phyloP scores from a whole-genome alignment of 2,329 filamentous ascomycete species.

The Neonectria coccinea region DNA sequence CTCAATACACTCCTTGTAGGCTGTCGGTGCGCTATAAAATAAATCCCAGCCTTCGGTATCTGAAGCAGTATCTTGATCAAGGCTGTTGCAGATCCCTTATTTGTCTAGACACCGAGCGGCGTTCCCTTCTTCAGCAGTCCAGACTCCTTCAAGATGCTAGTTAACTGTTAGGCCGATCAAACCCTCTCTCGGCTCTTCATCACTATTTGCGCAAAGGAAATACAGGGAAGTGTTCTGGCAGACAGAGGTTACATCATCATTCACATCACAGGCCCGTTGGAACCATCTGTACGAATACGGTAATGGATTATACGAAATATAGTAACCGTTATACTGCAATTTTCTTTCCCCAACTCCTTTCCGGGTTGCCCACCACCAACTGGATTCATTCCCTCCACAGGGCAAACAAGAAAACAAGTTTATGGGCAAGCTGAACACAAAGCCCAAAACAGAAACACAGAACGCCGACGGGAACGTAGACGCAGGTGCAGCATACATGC shows the following conservation, averaged over 20 bases:
- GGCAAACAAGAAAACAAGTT: conserved; percentile 21
- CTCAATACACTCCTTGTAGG: background rate
- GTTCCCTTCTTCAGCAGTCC: too few relatives aligned
- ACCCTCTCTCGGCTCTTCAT: too few relatives aligned
- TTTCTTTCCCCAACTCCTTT: conserved; percentile 26
- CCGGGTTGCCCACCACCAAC: conserved; percentile 13
- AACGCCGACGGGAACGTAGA: conserved; percentile 13
- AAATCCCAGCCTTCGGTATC: background rate
- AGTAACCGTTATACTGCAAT: conserved; percentile 4
- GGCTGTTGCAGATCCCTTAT: background rate
- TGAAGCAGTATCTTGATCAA: background rate
- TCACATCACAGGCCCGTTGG: background rate
- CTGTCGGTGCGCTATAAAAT: background rate
- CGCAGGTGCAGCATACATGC: conserved; percentile 21
- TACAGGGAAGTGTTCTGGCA: too few relatives aligned
- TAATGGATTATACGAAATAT: conserved; percentile 8
- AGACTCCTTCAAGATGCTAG: too few relatives aligned
- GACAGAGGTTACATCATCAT: background rate
- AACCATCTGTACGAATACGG: background rate
- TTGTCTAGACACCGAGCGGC: background rate
- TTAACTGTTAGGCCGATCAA: too few relatives aligned
- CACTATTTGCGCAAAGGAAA: too few relatives aligned
- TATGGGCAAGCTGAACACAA: conserved; percentile 15
- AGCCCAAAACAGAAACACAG: conserved; percentile 22
- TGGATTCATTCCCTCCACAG: conserved; percentile 17